Percentiles rank a stretch among this genome's conserved stretches.
Evolutionary conservation across 164 flowering plant species (phyloP).

Genomic region (Euptelea pleiosperma): DNA sequence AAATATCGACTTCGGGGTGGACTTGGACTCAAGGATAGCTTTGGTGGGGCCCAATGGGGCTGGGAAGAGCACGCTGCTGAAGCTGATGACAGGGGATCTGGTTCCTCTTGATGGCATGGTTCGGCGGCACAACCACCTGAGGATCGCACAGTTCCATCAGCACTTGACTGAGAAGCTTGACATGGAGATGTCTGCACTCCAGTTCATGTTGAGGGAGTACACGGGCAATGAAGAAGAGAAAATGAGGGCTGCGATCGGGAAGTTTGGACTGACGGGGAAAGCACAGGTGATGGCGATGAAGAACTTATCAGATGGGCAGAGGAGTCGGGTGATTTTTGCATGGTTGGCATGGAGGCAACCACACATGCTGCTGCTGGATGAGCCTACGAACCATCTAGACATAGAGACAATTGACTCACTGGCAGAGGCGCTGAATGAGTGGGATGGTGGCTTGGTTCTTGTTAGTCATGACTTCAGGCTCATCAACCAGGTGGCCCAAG

Average conservation of each 20-base stretch:
- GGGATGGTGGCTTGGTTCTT: slow-evolving; percentile 94
- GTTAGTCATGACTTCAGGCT: slow-evolving; percentile 96
- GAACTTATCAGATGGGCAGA: slow-evolving; percentile 91
- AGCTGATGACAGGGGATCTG: slow-evolving; percentile 97
- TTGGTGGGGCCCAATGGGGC: slow-evolving; percentile 98
- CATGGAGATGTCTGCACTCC: slow-evolving; percentile 76
- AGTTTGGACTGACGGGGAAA: slow-evolving; percentile 84
- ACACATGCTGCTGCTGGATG: slow-evolving; percentile 75
- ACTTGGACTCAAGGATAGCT: slow-evolving; percentile 88
- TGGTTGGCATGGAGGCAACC: slow-evolving; percentile 88
- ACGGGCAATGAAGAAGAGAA: slow-evolving; percentile 92
- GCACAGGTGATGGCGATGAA: slow-evolving; percentile 96
- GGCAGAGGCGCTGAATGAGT: slow-evolving; percentile 91
- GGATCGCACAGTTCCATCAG: slow-evolving; percentile 94
- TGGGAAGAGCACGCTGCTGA: slow-evolving; percentile 91
- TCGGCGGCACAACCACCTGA: slow-evolving; percentile 86
- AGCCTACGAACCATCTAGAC: slow-evolving; percentile 91
- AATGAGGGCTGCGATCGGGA: slow-evolving; percentile 91
- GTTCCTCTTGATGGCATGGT: slow-evolving; percentile 92
- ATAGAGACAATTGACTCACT: slow-evolving; percentile 87
- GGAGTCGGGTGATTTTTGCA: slow-evolving; percentile 87
- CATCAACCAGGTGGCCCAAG: slow-evolving; percentile 89
- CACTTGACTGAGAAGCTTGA: slow-evolving; percentile 91
- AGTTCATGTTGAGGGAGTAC: slow-evolving; percentile 79
- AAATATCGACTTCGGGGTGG: slow-evolving; percentile 91